Base-by-base conservation (phyloP, 2,329 filamentous ascomycete species). In the Colletotrichum neosansevieriae region DNA sequence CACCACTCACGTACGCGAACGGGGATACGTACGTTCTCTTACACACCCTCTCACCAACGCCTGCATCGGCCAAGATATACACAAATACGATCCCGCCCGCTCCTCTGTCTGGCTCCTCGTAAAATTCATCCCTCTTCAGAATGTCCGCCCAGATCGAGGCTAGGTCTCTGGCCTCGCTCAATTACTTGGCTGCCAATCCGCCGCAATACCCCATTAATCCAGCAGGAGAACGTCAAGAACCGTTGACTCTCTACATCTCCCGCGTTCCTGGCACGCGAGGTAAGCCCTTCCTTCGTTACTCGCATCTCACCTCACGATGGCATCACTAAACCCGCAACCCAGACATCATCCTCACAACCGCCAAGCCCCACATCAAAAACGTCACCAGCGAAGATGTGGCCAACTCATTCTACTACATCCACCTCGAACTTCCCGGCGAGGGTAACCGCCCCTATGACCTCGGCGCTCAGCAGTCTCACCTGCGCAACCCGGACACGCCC, bases 321-420 rank as follows among this genome's bases (percentile, higher is more conserved):
- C 29, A 58, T 45, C 36, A 34, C 49, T 75, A 59, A 74, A 71
- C 21, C 38, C 47, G 5, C 29, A 29, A 29, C 11, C 17, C 74
- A 96, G 95, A 98, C 85, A 87, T 98, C 65, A 97, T 98, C 73
- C 88, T 99, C 51, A 97, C 95, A 1, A 93, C 96, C 0, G 87
- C 96, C 71, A 97, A 97, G 77, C 96, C 96, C 2, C 90, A 92
- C 58, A 86, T 91, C 47, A 97, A 96, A 78, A 95, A 94, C 69
- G 93, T 99, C 71, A 97, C 94, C 0, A 90, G 88, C 50, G 91
- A 94, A 76, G 95, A 98, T 76, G 91, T 99, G 56, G 89, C 91
- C 63, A 93, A 90, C 74, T 97, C 92, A 13, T 85, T 99, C 5
- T 99, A 98, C 80, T 98, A 96, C 77, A 83, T 98, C 60, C 95